These are phyloP conservation scores for Neurospora sp. DNA, from an alignment of 495 filamentous ascomycete species.

Conservation along the genomic window DNA sequence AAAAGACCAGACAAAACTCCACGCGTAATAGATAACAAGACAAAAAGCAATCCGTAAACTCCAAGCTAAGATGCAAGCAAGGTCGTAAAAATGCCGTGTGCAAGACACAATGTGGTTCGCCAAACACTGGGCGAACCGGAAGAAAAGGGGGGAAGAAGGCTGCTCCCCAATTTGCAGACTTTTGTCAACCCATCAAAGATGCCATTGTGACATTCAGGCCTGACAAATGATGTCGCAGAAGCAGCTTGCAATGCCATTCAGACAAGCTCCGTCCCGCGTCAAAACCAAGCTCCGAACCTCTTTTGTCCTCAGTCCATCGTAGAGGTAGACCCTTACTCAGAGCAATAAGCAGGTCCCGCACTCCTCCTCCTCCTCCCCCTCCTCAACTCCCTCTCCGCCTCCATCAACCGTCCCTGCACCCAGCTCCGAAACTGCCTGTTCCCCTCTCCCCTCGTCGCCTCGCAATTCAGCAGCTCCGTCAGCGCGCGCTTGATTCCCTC, in stretches of 20 bases:
- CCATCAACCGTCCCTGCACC: conserved; percentile 54
- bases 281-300: too few species aligned
- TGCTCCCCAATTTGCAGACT: background rate
- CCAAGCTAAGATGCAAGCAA: conserved; percentile 8
- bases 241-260: too few species aligned
- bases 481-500: conserved; percentile 54
- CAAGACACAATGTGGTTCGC: background rate
- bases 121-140: background rate
- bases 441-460: conserved; percentile 39
- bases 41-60: conserved; percentile 6
- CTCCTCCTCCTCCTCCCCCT: conserved; percentile 34
- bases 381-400: conserved; percentile 50
- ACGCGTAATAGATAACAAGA: background rate
- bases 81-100: conserved; percentile 2
- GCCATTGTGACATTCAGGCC: background rate
- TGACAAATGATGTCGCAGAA: background rate
- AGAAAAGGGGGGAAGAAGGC: background rate
- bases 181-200: background rate
- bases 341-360: background rate
- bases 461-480: conserved; percentile 57
- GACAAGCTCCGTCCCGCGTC: too few species aligned
- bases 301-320: too few species aligned
- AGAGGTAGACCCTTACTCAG: background rate
- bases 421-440: conserved; percentile 43
- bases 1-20: background rate